These are phyloP conservation scores for Chytriomyces sp. DNA, from an alignment of 192 early-diverging fungal species.

Conservation along the genomic window DNA sequence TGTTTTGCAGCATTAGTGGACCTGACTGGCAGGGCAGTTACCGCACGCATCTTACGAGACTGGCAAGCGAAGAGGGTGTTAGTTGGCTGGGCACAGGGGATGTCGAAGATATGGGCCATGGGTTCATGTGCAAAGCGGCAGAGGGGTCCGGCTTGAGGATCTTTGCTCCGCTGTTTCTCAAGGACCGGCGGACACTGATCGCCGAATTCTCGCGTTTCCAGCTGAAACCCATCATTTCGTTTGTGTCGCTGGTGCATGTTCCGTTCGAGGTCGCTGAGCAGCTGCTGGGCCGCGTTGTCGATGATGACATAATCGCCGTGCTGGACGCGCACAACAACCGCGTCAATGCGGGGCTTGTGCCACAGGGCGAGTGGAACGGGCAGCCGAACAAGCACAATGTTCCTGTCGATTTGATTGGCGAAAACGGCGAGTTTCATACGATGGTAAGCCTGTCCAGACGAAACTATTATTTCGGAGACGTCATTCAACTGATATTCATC, in stretches of 20 bases:
- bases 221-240: conserved; percentile 15
- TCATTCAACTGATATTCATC: background rate
- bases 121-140: conserved; percentile 16
- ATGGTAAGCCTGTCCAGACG: conserved; percentile 33
- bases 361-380: background rate
- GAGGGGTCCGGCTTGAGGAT: conserved; percentile 3
- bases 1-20: background rate
- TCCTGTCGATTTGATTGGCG: conserved; percentile 63
- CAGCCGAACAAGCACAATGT: conserved; percentile 17
- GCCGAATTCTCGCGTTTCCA: background rate
- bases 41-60: background rate
- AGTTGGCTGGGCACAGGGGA: conserved; percentile 9
- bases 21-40: conserved; percentile 5
- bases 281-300: conserved; percentile 13
- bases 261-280: conserved; percentile 1
- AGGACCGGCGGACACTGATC: background rate
- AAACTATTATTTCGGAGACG: background rate
- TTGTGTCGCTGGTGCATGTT: conserved; percentile 6
- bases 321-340: conserved; percentile 1
- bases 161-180: conserved; percentile 11
- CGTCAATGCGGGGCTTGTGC: background rate
- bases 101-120: conserved; percentile 18
- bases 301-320: conserved; percentile 2
- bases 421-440: conserved; percentile 74
- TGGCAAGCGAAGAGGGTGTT: conserved; percentile 8